Base-by-base conservation (phyloP, 108 stramenopile genomes). In the Pseudonitzschia multistriata region DNA sequence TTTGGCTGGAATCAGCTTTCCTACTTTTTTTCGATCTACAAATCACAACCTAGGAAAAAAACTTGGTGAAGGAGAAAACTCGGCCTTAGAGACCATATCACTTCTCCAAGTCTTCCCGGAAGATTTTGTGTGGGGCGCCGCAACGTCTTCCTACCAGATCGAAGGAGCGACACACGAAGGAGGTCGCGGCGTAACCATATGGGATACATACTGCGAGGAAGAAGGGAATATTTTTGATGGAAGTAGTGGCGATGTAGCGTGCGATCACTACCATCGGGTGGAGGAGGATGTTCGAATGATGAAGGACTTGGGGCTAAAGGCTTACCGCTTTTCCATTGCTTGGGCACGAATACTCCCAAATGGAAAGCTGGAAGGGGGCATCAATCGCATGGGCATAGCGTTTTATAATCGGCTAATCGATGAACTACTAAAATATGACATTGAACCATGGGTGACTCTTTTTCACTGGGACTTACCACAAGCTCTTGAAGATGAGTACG, bases 391-490 rank as follows among this genome's bases (percentile, higher is more conserved):
- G 22, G 97, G 96, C 17, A 79, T 98, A 33, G 79, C 72, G 0
- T 96, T 96, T 67, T 98, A 98, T 81, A 87, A 90, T 66, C 52
- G 77, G 0, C 54, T 98, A 2, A 94, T 98, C 72, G 86, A 97
- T 68, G 76, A 70, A 27, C 77, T 98, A 28, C n/a, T 96, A 42
- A 78, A 75, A 45, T 48, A 88, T 50, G 82, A 72, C 66, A 96
- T 98, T 55, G 83, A 87, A 36, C 97, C 97, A 24, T 87, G 85
- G 60, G 85, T 94, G 1, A 97, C 96, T 0, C 75, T 98, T 21
- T 97, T 90, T 62, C 97, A 98, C 67, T 98, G 97, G 97, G 97
- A 98, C 76, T 71, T 97, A 22, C 97, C 97, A 7, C 90, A 95
- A 64, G 63, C 66, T 21, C 66, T 98, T 31, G 80, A 96, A 61